Evolutionary conservation across 495 filamentous ascomycete genomes (phyloP).

Genomic region (Astrothelium macrocarpum): DNA sequence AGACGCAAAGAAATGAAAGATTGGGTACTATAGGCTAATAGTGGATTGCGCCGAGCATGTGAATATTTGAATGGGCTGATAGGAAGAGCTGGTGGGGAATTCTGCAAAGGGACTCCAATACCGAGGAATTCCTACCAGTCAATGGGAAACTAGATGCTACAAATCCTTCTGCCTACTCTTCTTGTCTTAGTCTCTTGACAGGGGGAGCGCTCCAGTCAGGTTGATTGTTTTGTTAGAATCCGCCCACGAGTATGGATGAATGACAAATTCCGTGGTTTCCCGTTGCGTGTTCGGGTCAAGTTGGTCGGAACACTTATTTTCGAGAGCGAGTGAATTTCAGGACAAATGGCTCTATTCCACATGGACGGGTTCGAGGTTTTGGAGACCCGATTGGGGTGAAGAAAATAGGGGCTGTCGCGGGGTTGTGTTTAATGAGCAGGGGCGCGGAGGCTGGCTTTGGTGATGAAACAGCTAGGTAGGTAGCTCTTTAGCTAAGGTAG

Average conservation of each 20-base stretch:
- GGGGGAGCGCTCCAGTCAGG: background rate
- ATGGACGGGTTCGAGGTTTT: too few relatives aligned
- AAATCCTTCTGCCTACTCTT: background rate
- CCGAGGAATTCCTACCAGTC: background rate
- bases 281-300: too few relatives aligned
- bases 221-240: background rate
- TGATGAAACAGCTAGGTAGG: too few relatives aligned
- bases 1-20: background rate
- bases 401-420: too few relatives aligned
- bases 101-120: background rate
- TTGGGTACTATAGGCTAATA: background rate
- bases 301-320: background rate
- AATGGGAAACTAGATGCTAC: background rate
- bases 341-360: too few relatives aligned
- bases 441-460: too few relatives aligned
- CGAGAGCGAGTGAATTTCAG: background rate
- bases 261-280: background rate
- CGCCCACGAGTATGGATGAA: background rate
- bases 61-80: background rate
- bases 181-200: background rate
- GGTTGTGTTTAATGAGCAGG: too few relatives aligned
- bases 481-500: too few relatives aligned
- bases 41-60: background rate
- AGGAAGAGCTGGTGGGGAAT: background rate
- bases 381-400: too few relatives aligned